Evolutionary conservation across 768 basidiomycete species (phyloP), one percentile per base, ranked within the genome.

Genomic region (Heimioporus sp.): DNA sequence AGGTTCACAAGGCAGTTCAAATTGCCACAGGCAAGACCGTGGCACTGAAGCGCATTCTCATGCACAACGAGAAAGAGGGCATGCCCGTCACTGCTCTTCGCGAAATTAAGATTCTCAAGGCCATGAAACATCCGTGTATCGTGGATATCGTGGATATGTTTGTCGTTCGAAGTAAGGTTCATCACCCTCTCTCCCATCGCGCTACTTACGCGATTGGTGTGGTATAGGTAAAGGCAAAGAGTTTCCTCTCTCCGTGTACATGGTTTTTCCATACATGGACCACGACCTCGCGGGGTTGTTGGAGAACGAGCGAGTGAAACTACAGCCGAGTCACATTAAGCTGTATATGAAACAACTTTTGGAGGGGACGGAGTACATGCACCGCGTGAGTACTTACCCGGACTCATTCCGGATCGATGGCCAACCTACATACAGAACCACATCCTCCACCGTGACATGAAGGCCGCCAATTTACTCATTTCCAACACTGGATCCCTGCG

Each of bases 251-350:
- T 91, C 90, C 5, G 91, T 98, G 13, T 97, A 91, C 72, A 97
- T 98, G 93, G 96, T 98, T 38, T 99, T 98, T 64, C 97, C 97
- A 0, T 99, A 98, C 72, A 98, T 98, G 97, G 97, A 98, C 63
- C 96, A 99, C 63, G 97, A 99, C 71, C 82, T 99, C 11, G 93
- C 96, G 2, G 97, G 97, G 3, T 69, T 98, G 36, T 73, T 99
- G 53, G 92, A 95, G 69, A 98, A 98, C 64, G 87, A 90, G 53
- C 81, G 88, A 24, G 94, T 94, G 52, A 86, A 87, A 59, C 74
- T 96, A 4, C 80, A 81, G 45, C 83, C 86, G 9, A 87, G 87
- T 59, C 85, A 93, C 55, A 94, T 98, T 72, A 99, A 98, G 73
- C 74, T 96, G 28, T 96, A 98, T 69, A 91, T 96, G 85, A 87